phyloP scores from a whole-genome alignment of 2,329 filamentous ascomycete species.

The Penicillium sp. region DNA sequence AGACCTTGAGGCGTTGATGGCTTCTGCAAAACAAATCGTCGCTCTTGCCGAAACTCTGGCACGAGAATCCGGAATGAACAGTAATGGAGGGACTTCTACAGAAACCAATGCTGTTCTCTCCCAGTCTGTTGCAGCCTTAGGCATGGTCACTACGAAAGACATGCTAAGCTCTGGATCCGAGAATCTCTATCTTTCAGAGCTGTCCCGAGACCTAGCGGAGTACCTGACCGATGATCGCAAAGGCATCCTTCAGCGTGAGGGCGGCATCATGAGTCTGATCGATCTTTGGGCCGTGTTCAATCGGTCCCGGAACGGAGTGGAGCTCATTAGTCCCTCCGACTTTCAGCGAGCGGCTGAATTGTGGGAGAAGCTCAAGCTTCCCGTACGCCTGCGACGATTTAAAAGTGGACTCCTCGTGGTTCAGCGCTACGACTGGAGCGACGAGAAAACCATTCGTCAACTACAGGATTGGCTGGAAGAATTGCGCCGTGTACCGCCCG shows the following conservation, averaged over 20 bases:
- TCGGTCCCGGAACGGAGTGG: constrained; percentile 82
- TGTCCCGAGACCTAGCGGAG: constrained; percentile 78
- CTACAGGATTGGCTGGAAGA: constrained; percentile 72
- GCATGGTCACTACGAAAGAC: constrained; percentile 89
- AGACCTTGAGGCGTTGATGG: constrained; percentile 93
- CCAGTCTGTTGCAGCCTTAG: constrained; percentile 75
- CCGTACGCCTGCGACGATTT: constrained; percentile 80
- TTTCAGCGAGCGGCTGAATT: constrained; percentile 83
- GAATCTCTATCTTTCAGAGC: constrained; percentile 80
- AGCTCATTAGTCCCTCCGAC: constrained; percentile 84
- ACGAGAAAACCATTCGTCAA: constrained; percentile 78
- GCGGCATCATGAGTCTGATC: constrained; percentile 82
- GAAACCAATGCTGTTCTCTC: constrained; percentile 71
- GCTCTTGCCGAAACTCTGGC: constrained; percentile 86
- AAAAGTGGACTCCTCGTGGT: constrained; percentile 93
- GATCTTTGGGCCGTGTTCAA: constrained; percentile 96
- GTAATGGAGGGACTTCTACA: constrained; percentile 54
- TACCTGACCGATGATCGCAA: constrained; percentile 80
- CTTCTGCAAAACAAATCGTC: constrained; percentile 92
- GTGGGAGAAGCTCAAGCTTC: constrained; percentile 82
- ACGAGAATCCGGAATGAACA: constrained; percentile 55
- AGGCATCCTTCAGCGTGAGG: constrained; percentile 70
- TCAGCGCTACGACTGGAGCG: constrained; percentile 78
- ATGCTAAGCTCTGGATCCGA: constrained; percentile 79
- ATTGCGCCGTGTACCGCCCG: constrained; percentile 60